Evolutionary conservation across 805 yeast species (phyloP).

Genomic region (Yamadazyma sp.): DNA sequence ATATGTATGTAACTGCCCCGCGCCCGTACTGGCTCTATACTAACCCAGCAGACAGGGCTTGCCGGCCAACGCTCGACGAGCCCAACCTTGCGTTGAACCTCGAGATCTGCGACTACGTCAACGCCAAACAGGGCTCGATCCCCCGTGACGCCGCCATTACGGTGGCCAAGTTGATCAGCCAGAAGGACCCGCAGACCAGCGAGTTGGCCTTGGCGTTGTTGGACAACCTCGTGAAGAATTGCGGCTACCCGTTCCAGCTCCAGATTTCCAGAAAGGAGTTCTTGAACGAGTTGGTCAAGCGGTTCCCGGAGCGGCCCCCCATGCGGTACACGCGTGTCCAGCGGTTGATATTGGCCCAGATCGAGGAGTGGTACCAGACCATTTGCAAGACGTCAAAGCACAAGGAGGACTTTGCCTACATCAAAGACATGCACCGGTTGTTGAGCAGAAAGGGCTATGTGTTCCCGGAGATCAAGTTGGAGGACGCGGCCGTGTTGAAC

Average conservation of each 20-base stretch:
- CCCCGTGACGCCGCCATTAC: conserved; percentile 93
- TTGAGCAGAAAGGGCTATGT: conserved; percentile 86
- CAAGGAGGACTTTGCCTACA: conserved; percentile 87
- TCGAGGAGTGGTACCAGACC: conserved; percentile 97
- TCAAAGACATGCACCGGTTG: conserved; percentile 93
- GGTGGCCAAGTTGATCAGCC: conserved; percentile 78
- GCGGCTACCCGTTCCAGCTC: conserved; percentile 95
- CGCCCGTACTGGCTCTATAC: no score
- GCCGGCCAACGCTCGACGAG: conserved; percentile 76
- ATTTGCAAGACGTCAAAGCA: conserved; percentile 86
- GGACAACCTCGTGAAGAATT: conserved; percentile 92
- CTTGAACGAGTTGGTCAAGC: conserved; percentile 84
- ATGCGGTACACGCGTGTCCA: conserved; percentile 80
- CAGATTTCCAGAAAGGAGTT: conserved; percentile 95
- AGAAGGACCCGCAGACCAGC: conserved; percentile 79
- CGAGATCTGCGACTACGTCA: conserved; percentile 91
- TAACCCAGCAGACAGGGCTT: conserved; percentile 69
- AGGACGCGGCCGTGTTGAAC: conserved; percentile 89
- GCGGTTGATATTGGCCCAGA: conserved; percentile 78
- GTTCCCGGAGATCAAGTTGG: conserved; percentile 88
- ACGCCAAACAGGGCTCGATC: conserved; percentile 84
- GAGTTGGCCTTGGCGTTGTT: conserved; percentile 79
- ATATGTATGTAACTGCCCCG: conserved; percentile 48
- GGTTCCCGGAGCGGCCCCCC: conserved; percentile 95
- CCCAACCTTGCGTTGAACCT: conserved; percentile 87